Base-by-base conservation (phyloP, 2,329 filamentous ascomycete species). In the Juglanconis juglandina region DNA sequence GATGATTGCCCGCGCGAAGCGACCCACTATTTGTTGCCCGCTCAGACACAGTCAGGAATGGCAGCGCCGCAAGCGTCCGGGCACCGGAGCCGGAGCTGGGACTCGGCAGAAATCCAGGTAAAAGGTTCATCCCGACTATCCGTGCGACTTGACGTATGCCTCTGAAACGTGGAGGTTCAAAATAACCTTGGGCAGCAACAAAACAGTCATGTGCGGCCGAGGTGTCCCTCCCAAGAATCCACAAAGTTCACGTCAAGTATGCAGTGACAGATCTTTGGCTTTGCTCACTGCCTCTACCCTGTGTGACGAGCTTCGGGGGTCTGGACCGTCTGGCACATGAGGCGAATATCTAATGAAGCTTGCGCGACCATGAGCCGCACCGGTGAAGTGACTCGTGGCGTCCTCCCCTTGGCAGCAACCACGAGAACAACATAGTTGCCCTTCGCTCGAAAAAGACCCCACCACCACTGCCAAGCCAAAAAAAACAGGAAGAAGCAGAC, bases 21-120 rank as follows among this genome's bases (percentile, higher is more conserved):
- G 53, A 55, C 53, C 53, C 53, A 56, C 53, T 56, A 32, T 42
- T 42, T 14, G n/a, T 37, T 56, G 53, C 17, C 53, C 48, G 42
- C 53, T 56, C 53, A 47, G 33, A 10, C 44, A 10, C 35, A 32
- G 32, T 41, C 17, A 17, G 17, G 17, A 39, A 52, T 37, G n/a
- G 32, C 24, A 48, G 33, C 34, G 46, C 14, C 53, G n/a, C n/a
- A 2, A 35, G 35, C 35, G 32, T 34, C 42, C 53, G 39, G 39
- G 39, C 39, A 42, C 53, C 33, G 53, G 42, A 46, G 48, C 53
- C 53, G 53, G 53, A 48, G 53, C 30, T 49, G 48, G 11, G 44
- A 46, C 10, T 32, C 24, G 53, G 53, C 44, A 37, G 41, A 17
- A n/a, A 14, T 32, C 11, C n/a, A 37, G 41, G 41, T 47, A 30